Base-by-base conservation (phyloP, 164 flowering plant genomes). In the Magnolia sinica region DNA sequence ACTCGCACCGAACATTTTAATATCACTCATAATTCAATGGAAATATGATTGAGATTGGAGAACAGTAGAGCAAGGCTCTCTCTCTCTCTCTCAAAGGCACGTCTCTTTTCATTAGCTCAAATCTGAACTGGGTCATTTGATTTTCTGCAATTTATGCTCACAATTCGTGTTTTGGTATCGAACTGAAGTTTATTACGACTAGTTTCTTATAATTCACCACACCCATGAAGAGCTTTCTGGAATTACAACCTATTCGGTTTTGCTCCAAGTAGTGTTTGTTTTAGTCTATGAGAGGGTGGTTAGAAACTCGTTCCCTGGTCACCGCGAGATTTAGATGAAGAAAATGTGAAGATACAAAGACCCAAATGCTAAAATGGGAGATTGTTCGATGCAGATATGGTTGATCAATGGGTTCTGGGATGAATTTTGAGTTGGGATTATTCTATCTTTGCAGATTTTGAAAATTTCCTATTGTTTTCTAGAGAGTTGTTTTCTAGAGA, bases 61-160 rank as follows among this genome's bases (percentile, higher is more conserved):
- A 14, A 66, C 18, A 66, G 6, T 27, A 24, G 5, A 66, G 45
- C 24, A 66, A 24, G 69, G 4, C 24, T 37, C 72, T 70, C 50
- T 67, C 29, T 24, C 27, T 27, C 29, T 27, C 29, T 27, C 71
- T 68, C 71, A 8, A 19, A 37, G 37, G 71, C 4, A 23, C 71
- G 10, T 68, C 71, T 68, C 50, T 23, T 68, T 68, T 68, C 49
- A 18, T 27, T 68, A 55, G 61, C 61, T 66, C 69, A 22, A 22
- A 22, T 22, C 29, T 66, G 11, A 11, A 7, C 5, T 66, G 31
- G 69, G 69, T 22, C 9, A 66, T 66, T 24, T 66, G 69, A 66
- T 22, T 18, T 63, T 1, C 29, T 27, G 13, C 22, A 66, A 27
- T 22, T 8, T 66, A 22, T 66, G 69, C 69, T 66, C 22, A 45